These are phyloP conservation scores for Rhododendron henanense DNA, from an alignment of 148 eudicot species.

Conservation along the genomic window DNA sequence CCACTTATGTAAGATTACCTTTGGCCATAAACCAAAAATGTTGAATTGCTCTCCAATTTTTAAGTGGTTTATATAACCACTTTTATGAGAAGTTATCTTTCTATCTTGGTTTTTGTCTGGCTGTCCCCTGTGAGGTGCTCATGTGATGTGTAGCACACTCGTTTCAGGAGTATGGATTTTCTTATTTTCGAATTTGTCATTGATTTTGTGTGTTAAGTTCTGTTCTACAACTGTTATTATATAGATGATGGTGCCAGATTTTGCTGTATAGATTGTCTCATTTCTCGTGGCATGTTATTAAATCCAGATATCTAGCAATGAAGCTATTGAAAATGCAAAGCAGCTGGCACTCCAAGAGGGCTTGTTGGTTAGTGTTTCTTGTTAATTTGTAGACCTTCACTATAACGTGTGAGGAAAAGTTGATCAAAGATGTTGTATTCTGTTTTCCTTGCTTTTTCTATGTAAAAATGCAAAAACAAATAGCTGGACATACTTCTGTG, in stretches of 20 bases:
- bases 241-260: not conserved
- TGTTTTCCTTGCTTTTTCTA: not conserved
- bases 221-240: conserved; percentile 2
- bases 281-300: not conserved
- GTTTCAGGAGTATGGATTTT: not conserved
- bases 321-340: conserved; percentile 86
- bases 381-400: not conserved
- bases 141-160: not conserved
- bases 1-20: not conserved
- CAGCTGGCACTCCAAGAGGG: conserved; percentile 96
- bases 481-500: not conserved
- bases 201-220: not conserved
- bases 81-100: not conserved
- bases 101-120: not conserved
- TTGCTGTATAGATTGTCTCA: not conserved
- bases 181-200: not conserved
- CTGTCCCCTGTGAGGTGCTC: not conserved
- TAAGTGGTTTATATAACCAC: not conserved
- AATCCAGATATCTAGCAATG: conserved; percentile 86
- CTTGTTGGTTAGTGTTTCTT: conserved; percentile 67
- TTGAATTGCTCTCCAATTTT: not conserved
- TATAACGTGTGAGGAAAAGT: not conserved
- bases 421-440: not conserved
- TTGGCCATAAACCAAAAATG: not conserved
- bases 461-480: not conserved